Evolutionary conservation across 2,329 filamentous ascomycete genomes (phyloP).

Genomic region (Fusarium luffae): DNA sequence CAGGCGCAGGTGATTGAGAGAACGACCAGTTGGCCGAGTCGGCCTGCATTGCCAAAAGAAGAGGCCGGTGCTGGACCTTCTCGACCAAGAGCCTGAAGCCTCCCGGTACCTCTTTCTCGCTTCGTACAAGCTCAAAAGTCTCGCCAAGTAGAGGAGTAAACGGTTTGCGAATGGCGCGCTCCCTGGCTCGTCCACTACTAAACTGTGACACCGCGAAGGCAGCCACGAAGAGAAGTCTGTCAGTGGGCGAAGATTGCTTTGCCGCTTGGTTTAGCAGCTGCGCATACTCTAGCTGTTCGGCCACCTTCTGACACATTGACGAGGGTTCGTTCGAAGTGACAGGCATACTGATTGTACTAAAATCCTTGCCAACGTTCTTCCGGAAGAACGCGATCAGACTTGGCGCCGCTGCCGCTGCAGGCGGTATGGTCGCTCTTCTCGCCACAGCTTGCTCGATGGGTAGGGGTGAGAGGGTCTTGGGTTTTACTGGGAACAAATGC

Average conservation of each 20-base stretch:
- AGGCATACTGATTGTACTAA: slow-evolving; percentile 97
- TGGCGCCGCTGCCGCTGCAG: slow-evolving; percentile 82
- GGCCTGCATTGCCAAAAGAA: slow-evolving; percentile 92
- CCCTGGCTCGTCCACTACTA: slow-evolving; percentile 83
- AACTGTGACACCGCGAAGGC: slow-evolving; percentile 93
- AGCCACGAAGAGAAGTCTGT: slow-evolving; percentile 84
- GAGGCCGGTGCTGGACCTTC: slow-evolving; percentile 92
- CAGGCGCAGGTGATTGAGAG: slow-evolving; percentile 85
- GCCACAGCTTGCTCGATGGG: slow-evolving; percentile 74
- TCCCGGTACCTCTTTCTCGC: slow-evolving; percentile 75
- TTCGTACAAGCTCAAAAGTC: slow-evolving; percentile 90
- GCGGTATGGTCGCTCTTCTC: slow-evolving; percentile 76
- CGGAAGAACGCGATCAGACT: slow-evolving; percentile 93
- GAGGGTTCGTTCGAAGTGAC: slow-evolving; percentile 95
- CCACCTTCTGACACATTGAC: slow-evolving; percentile 86
- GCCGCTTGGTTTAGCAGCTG: slow-evolving; percentile 82
- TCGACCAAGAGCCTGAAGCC: slow-evolving; percentile 94
- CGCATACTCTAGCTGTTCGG: slow-evolving; percentile 92
- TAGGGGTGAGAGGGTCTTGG: slow-evolving; percentile 80
- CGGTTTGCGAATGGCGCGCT: slow-evolving; percentile 92
- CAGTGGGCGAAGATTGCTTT: slow-evolving; percentile 66
- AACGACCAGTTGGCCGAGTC: slow-evolving; percentile 89
- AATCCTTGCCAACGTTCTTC: slow-evolving; percentile 97
- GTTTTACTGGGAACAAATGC: slow-evolving; percentile 76
- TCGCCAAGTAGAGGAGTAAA: slow-evolving; percentile 98